Conservation (phyloP, 257 asterid species). For the Fraxinus cuspidata region DNA sequence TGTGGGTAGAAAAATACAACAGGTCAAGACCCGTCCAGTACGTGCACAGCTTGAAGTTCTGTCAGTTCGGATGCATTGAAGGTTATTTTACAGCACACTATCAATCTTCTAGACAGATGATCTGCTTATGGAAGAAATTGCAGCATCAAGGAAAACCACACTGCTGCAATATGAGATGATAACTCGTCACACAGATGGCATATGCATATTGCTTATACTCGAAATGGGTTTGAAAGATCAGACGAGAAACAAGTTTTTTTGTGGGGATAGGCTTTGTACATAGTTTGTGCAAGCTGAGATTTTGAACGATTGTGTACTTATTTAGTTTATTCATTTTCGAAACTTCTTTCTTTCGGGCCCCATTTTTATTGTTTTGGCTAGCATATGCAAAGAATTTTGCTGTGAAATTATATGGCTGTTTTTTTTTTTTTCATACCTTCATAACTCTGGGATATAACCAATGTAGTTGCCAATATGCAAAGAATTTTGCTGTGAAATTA, state of each 20-base stretch:
- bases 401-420: too few relatives aligned
- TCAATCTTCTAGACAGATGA: constrained; percentile 94
- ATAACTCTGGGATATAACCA: too few relatives aligned
- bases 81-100: constrained; percentile 85
- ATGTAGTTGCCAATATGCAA: too few relatives aligned
- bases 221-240: neutral
- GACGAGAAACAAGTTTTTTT: neutral
- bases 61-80: constrained; percentile 87
- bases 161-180: constrained; percentile 94
- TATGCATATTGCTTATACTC: neutral
- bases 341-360: constrained; percentile 28
- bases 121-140: constrained; percentile 85
- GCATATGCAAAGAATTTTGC: constrained; percentile 26
- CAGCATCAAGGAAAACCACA: constrained; percentile 54
- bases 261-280: constrained; percentile 35
- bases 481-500: constrained; percentile 5
- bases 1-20: constrained; percentile 92
- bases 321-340: constrained; percentile 27
- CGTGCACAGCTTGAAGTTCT: constrained; percentile 83
- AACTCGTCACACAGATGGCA: constrained; percentile 5
- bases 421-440: too few relatives aligned
- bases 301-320: constrained; percentile 15
- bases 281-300: constrained; percentile 31
- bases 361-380: constrained; percentile 37
- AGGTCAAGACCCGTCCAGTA: constrained; percentile 60